Conservation (phyloP, 345 rosid genomes). For the Turnera subulata region DNA sequence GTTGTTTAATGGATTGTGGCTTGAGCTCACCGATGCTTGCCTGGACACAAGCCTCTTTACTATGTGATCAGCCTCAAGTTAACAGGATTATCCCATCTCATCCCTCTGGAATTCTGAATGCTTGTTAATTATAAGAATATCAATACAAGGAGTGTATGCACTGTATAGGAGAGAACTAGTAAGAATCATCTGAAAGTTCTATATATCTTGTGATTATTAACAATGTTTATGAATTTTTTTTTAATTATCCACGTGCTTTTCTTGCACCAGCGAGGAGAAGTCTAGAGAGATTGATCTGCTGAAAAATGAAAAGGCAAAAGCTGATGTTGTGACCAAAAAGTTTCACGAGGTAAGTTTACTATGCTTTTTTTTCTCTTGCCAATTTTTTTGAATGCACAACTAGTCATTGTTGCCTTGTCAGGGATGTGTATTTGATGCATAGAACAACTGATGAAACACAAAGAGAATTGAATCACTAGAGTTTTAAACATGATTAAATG, state of each 20-base stretch:
- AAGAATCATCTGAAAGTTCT: no score
- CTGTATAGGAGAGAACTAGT: no score
- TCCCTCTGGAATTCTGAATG: no score
- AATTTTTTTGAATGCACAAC: neutral
- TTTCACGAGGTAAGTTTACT: slow-evolving; percentile 46
- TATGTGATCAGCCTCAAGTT: no score
- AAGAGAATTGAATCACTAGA: slow-evolving; percentile 29
- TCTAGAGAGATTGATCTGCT: slow-evolving; percentile 53
- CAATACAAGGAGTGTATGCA: no score
- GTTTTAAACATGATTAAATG: slow-evolving; percentile 24
- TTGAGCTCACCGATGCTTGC: no score
- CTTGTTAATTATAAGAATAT: no score
- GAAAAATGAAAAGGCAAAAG: slow-evolving; percentile 34
- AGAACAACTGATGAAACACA: slow-evolving; percentile 21
- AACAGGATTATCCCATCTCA: no score
- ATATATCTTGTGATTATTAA: neutral
- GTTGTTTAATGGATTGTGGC: no score
- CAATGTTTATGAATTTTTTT: neutral
- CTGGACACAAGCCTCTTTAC: no score
- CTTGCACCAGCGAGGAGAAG: slow-evolving; percentile 47
- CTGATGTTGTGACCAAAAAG: slow-evolving; percentile 32
- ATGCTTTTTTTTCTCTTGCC: slow-evolving; percentile 14
- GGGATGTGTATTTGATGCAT: slow-evolving; percentile 1
- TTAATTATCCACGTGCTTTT: neutral
- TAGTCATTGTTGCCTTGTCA: neutral